phyloP scores from a whole-genome alignment of 257 asterid genomes.

The Solanum appendiculatum region DNA sequence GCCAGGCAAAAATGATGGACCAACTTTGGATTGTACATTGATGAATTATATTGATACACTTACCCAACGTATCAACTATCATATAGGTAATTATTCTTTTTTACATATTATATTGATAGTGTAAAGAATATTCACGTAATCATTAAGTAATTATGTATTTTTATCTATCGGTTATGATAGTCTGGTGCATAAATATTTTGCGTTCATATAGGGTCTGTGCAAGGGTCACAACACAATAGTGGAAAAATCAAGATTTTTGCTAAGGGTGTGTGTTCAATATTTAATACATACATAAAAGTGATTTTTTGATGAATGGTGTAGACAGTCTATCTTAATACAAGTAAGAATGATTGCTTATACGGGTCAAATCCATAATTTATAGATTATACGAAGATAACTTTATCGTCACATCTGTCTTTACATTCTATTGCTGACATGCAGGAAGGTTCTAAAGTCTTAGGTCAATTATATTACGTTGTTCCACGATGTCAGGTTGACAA shows the following conservation, averaged over 20 bases:
- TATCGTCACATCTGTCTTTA: too few species aligned
- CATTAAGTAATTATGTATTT: background rate
- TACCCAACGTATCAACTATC: slow-evolving; percentile 4
- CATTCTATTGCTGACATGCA: background rate
- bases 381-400: too few species aligned
- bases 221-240: background rate
- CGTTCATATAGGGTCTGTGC: background rate
- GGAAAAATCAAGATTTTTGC: background rate
- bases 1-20: background rate
- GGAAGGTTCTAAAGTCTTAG: background rate
- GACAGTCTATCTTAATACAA: background rate
- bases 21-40: background rate
- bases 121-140: background rate
- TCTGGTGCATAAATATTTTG: background rate
- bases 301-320: background rate
- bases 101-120: background rate
- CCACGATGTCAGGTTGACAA: background rate
- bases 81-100: background rate
- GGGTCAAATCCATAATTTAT: background rate
- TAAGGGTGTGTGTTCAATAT: too few species aligned
- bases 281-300: background rate
- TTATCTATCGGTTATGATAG: background rate
- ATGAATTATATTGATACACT: slow-evolving; percentile 1
- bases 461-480: background rate
- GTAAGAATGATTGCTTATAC: background rate